These are phyloP conservation scores for Tetrapisispora taiwanensis DNA, from an alignment of 805 yeast genomes.

Conservation along the genomic window DNA sequence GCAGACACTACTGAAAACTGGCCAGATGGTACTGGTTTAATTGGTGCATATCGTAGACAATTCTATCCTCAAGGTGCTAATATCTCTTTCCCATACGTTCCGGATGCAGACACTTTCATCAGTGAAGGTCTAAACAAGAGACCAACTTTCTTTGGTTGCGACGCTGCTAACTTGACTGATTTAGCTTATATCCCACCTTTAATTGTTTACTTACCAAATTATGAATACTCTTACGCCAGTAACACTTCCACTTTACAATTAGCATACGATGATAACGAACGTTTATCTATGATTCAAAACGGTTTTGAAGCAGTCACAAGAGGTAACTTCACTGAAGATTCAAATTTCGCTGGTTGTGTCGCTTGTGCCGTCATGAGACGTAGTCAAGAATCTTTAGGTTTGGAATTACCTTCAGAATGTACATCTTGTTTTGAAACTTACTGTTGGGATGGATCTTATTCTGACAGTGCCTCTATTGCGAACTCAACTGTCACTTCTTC, in stretches of 20 bases:
- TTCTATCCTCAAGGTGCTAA: constrained; percentile 42
- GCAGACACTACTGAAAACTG: constrained; percentile 51
- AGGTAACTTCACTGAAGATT: constrained; percentile 56
- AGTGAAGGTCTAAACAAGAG: constrained; percentile 49
- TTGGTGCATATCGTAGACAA: constrained; percentile 49
- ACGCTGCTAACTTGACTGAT: constrained; percentile 51
- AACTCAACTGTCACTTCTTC: constrained; percentile 5
- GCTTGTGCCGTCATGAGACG: constrained; percentile 79
- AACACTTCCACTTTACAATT: constrained; percentile 67
- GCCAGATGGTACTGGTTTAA: constrained; percentile 61
- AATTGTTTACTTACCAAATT: constrained; percentile 65
- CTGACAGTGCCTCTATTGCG: neutral
- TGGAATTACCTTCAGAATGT: constrained; percentile 58
- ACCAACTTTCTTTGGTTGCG: constrained; percentile 81
- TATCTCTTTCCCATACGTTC: constrained; percentile 73
- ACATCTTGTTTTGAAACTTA: constrained; percentile 55
- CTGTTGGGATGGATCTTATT: constrained; percentile 46
- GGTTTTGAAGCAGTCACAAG: constrained; percentile 68
- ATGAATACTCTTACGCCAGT: constrained; percentile 53
- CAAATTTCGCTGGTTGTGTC: constrained; percentile 63
- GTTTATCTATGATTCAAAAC: constrained; percentile 51
- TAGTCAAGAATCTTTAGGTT: constrained; percentile 57
- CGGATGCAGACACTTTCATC: constrained; percentile 53
- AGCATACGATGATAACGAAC: constrained; percentile 49
- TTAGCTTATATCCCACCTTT: constrained; percentile 56